Evolutionary conservation across 2,329 filamentous ascomycete species (phyloP).

Genomic region (Botryosphaeria dothidea): DNA sequence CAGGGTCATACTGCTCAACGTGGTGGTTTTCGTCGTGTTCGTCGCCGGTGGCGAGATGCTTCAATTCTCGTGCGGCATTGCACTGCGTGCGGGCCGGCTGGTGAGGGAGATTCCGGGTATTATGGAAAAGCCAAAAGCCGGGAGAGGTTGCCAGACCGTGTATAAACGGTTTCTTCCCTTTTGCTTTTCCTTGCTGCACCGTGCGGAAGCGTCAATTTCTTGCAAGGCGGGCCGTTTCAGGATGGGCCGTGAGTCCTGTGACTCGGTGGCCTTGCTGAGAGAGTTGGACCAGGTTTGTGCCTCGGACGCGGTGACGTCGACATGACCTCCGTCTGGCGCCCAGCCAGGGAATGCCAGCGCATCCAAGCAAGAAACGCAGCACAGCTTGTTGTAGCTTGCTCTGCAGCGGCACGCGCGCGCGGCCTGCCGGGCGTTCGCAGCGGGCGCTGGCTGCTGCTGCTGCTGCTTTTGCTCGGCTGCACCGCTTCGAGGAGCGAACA

Average conservation of each 20-base stretch:
- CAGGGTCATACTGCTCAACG: background rate
- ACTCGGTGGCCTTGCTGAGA: background rate
- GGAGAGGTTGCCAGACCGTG: background rate
- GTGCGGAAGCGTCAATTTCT: constrained; percentile 5
- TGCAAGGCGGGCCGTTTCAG: constrained; percentile 11
- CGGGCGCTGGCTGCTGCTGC: background rate
- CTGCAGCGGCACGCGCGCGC: background rate
- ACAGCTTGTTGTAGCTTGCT: no score
- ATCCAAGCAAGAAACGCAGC: background rate
- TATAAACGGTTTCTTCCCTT: background rate
- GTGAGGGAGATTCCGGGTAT: background rate
- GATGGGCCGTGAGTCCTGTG: background rate
- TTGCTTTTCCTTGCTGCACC: background rate
- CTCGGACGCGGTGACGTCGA: background rate
- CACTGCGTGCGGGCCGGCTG: background rate
- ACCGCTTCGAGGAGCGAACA: no score
- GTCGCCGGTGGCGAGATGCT: background rate
- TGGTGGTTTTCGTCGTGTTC: background rate
- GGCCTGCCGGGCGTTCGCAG: background rate
- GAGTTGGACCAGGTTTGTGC: background rate
- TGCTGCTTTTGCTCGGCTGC: no score
- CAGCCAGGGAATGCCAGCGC: background rate
- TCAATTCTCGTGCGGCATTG: background rate
- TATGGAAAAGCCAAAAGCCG: background rate
- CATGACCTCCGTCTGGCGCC: background rate